Base-by-base conservation (phyloP, 208 protist genomes). In the Herpetomonas samuelpessoai region DNA sequence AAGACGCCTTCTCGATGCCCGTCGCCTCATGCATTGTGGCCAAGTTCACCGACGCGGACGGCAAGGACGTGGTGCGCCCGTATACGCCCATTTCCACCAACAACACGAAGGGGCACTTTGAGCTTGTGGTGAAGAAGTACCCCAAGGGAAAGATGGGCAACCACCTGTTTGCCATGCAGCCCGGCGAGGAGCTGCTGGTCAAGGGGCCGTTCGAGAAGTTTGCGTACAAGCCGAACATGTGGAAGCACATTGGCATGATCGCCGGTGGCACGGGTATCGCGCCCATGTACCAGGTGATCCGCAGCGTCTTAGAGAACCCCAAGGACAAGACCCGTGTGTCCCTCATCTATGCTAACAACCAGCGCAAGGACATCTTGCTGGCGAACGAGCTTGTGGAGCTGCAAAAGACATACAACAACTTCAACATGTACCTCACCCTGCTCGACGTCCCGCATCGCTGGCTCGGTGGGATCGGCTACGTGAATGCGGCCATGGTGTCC, bases 231-330 rank as follows among this genome's bases (percentile, higher is more conserved):
- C 68, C 81, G 30, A 88, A 79, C 46, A 83, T 87, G 82, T 97
- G 89, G 68, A 86, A 84, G 62, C 81, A 94, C 62, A 69, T 97
- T 2, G 91, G 90, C 44, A 96, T 97, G 89, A 85, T 97, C 10
- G 86, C 85, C 1, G 79, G 79, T 19, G 95, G 95, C 30, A 97
- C 91, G 27, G 95, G 92, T 62, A 97, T 98, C 58, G 75, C 93
- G 10, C 92, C 95, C 14, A 92, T 96, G 78, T 91, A 91, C 58
- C 93, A 98, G 79, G 67, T 96, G 48, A 68, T 94, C 48, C 75
- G 73, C 19, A 79, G 76, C 49, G 71, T 97, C 29, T 62, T 91
- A 50, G 65, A 83, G 47, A 91, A 96, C 71, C 61, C 71, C 16
- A 83, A 80, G 68, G 93, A 95, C 57, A 87, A 76, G 71, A 89